Base-by-base conservation (phyloP, 2,329 filamentous ascomycete species). In the Zalaria obscura region DNA sequence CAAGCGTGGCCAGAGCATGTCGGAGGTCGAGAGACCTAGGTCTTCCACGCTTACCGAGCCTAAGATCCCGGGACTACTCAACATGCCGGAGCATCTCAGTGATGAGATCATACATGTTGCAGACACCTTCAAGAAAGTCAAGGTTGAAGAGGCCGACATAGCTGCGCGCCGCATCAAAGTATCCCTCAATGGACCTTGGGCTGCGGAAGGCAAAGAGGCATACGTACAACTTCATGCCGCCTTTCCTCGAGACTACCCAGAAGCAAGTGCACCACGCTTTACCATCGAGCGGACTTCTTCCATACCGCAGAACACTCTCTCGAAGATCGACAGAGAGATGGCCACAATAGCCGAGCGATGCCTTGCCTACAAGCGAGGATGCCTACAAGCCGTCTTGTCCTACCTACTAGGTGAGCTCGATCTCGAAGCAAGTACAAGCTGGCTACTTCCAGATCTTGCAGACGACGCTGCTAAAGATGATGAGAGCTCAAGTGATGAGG, bases 401-500 rank as follows among this genome's bases (percentile, higher is more conserved):
- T 79, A 76, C 54, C 67, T 78, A 5, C 57, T 78, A 27, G 73
- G 75, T 5, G 75, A 78, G 52, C 67, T 69, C 43, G 65, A 60
- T 41, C 59, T 79, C 4, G 69, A 78, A 45, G 74, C 79, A 34
- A 75, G 69, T 45, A 63, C 75, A 8, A 51, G 50, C 42, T 57
- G 64, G 38, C 61, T 67, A 36, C 70, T 63, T 31, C 59, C 64
- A 36, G 74, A 80, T 9, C 70, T 77, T 48, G 53, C 44, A 26
- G 35, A 50, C 42, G 52, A 55, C 34, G 53, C 53, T 39, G 55
- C 58, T 41, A 57, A 68, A 32, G 65, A 61, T 27, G 82, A 83
- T 43, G 85, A 91, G 48, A 89, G 84, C 49, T 95, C 86, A 3
- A 93, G 83, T 52, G 63, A 62, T 43, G 62, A 65, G 44, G 53